These are phyloP conservation scores for Lodderomyces beijingensis DNA, from an alignment of 1,139 yeast genomes.

Conservation along the genomic window DNA sequence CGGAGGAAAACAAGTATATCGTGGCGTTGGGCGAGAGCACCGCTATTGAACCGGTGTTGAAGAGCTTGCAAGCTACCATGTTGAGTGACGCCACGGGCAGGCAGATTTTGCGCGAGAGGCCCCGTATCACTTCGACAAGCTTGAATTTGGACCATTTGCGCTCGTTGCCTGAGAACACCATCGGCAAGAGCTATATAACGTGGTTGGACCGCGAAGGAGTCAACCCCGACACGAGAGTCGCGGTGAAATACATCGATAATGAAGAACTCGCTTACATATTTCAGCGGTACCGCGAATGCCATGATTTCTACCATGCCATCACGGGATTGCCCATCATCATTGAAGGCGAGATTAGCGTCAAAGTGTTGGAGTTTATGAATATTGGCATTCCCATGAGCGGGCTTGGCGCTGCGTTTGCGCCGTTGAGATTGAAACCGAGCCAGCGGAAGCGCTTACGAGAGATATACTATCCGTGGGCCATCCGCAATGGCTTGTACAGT, in stretches of 20 bases:
- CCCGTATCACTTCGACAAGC: slow-evolving; percentile 73
- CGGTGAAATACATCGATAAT: slow-evolving; percentile 82
- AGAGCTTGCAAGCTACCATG: slow-evolving; percentile 66
- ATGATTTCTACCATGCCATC: slow-evolving; percentile 92
- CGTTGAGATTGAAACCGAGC: slow-evolving; percentile 56
- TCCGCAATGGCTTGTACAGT: slow-evolving; percentile 66
- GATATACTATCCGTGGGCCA: slow-evolving; percentile 87
- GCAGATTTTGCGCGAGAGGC: slow-evolving; percentile 69
- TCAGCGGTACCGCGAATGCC: slow-evolving; percentile 93
- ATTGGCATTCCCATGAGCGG: slow-evolving; percentile 97
- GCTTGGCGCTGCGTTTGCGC: slow-evolving; percentile 83
- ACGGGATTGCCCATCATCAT: slow-evolving; percentile 87
- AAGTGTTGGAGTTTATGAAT: slow-evolving; percentile 88
- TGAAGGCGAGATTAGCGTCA: slow-evolving; percentile 94
- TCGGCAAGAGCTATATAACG: slow-evolving; percentile 72
- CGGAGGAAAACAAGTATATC: slow-evolving; percentile 72
- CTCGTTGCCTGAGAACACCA: slow-evolving; percentile 59
- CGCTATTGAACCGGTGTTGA: slow-evolving; percentile 67
- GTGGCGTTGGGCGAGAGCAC: slow-evolving; percentile 96
- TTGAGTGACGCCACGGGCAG: slow-evolving; percentile 73
- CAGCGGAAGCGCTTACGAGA: slow-evolving; percentile 52
- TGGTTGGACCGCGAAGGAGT: slow-evolving; percentile 90
- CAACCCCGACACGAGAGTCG: slow-evolving; percentile 88
- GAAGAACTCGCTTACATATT: slow-evolving; percentile 88
- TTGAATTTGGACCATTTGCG: slow-evolving; percentile 61